phyloP scores from a whole-genome alignment of 768 basidiomycete genomes.

The Kondoa malvinella region DNA sequence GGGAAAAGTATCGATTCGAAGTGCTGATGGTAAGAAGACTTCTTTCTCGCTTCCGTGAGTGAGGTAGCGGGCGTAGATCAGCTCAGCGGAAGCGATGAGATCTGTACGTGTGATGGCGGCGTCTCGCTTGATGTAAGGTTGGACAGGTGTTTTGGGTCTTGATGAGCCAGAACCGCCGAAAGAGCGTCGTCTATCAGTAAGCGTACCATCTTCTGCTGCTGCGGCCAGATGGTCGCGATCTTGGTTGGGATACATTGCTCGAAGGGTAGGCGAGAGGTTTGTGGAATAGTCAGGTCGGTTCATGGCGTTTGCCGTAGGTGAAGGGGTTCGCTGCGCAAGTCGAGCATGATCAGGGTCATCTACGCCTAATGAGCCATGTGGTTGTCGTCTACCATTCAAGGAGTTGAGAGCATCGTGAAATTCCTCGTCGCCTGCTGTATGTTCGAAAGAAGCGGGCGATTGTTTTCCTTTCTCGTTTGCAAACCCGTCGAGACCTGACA shows the following conservation, averaged over 20 bases:
- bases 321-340: conserved; percentile 21
- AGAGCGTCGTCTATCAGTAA: conserved; percentile 58
- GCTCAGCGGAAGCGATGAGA: conserved; percentile 81
- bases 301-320: conserved; percentile 12
- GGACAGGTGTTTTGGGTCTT: conserved; percentile 38
- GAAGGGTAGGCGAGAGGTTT: conserved; percentile 26
- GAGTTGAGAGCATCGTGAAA: conserved; percentile 1
- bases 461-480: conserved; percentile 3
- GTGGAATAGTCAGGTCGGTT: conserved; percentile 8
- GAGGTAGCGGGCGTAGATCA: conserved; percentile 88
- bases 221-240: conserved; percentile 13
- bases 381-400: not conserved
- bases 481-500: not conserved
- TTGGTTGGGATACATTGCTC: conserved; percentile 26
- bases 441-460: not conserved
- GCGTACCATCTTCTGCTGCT: conserved; percentile 27
- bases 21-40: conserved; percentile 84
- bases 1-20: conserved; percentile 82
- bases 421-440: not conserved
- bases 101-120: conserved; percentile 76
- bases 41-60: conserved; percentile 82
- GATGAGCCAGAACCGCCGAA: conserved; percentile 32
- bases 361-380: not conserved
- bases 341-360: conserved; percentile 8
- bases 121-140: conserved; percentile 82